Evolutionary conservation across 2,329 filamentous ascomycete species (phyloP), one percentile per base, ranked within the genome.

Genomic region (Myriosclerotinia duriaeana): DNA sequence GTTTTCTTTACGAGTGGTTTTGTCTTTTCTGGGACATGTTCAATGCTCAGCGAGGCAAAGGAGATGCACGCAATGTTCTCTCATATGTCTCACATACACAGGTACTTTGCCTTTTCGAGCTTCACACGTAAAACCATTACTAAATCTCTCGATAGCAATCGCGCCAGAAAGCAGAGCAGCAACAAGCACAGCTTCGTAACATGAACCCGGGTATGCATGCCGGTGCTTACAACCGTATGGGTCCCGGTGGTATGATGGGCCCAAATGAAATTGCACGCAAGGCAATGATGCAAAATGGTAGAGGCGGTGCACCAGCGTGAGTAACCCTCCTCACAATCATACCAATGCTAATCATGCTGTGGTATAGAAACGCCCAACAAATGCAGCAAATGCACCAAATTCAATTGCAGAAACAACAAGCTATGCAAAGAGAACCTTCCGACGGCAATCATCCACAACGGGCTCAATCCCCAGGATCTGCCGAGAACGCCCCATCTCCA

Each of bases 1-100:
- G 91, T 36, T 98, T 99, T 75, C 83, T 99, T n/a, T 90, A 92
- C 72, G 95, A 98, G 75, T 99, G 95, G 95, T 99, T 96, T 82
- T 92, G 89, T 75, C 85, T 97, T 63, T 99, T 99, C 78, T 98
- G 93, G 93, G 95, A 99, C 75, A 92, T 98, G 73, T 96, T 91
- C 79, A 88, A 88, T 75, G 92, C 92, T 66, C 91, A 94, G 76
- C 90, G 92, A 75, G 86, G 84, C 74, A 89, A 87, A 77, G 76
- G 75, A 55, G 86, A 85, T 65, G 84, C 84, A 66, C 88, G 83
- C 36, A 84, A 85, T 68, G 88, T 92, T 56, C 84, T 85, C 70
- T 87, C 91, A 80, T 97, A 96, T 78, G 86, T 96, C 67, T 80
- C 84, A 68, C 91, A 96, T 75, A 93, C 89, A 70, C 91, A 96